Evolutionary conservation across 345 rosid genomes (phyloP), one percentile per base, ranked within the genome.

Genomic region (Barbarea vulgaris): DNA sequence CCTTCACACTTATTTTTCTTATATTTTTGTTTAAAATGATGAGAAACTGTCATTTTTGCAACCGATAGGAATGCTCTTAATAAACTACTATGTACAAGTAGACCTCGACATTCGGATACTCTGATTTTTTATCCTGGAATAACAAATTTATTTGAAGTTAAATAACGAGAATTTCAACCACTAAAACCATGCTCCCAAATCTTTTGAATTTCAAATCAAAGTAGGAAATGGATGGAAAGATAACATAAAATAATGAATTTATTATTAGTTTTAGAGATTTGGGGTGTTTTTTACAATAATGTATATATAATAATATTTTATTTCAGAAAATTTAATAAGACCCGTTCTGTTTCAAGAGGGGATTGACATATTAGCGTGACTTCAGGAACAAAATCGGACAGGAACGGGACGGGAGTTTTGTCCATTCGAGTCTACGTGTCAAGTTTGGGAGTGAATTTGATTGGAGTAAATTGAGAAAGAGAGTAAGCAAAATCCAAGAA

Each of bases 401-500:
- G 50, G 58, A 73, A 64, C 22, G 51, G 50, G 28, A 64, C 17
- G 5, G 11, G 33, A 66, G 31, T 56, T 65, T 65, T 46, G 48
- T 9, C 17, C 24, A 65, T 64, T 33, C 5, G 9, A 33, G n/a
- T 28, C 30, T 34, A 67, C 39, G 34, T 75, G 68, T 48, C 53
- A 59, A n/a, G 13, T 62, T 52, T 63, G 22, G 21, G 7, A 41
- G 44, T 41, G 48, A 36, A 41, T 31, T 61, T 39, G 75, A 69
- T 76, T 33, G 64, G 57, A 69, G 48, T 7, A 22, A 69, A 61
- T 44, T 30, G n/a, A 61, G 15, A 57, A n/a, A n/a, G n/a, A 28
- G 61, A 18, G 9, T 33, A 54, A 62, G 80, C 63, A 77, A 34
- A 70, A 18, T 53, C 71, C 67, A 77, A 77, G 51, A 64, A 34